phyloP scores from a whole-genome alignment of 345 rosid genomes.

The Luvunga scandens region DNA sequence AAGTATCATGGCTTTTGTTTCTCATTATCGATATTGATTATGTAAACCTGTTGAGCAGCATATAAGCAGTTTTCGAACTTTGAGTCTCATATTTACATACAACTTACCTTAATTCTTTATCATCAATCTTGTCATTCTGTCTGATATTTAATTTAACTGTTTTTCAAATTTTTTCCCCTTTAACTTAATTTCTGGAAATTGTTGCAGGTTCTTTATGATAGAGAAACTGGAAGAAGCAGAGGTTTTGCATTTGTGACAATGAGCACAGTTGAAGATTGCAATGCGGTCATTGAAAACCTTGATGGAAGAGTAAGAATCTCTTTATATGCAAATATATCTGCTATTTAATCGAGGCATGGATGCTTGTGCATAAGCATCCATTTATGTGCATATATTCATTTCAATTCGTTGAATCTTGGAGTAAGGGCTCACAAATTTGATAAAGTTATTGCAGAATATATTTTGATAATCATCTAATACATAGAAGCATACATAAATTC shows the following conservation, averaged over 20 bases:
- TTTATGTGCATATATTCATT: neutral
- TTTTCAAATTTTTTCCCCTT: neutral
- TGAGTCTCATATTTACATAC: no score
- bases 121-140: neutral
- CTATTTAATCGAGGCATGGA: neutral
- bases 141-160: neutral
- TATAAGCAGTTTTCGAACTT: neutral
- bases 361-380: neutral
- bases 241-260: constrained; percentile 93
- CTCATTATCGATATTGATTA: neutral
- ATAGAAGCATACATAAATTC: neutral
- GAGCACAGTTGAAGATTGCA: constrained; percentile 81
- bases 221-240: constrained; percentile 79
- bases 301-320: constrained; percentile 75
- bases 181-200: constrained; percentile 8
- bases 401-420: neutral
- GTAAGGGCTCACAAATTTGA: neutral
- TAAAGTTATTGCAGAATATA: neutral
- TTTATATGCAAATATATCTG: neutral
- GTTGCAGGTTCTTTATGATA: constrained; percentile 70
- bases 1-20: neutral
- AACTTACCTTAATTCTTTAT: neutral
- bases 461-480: neutral
- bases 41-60: neutral
- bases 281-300: constrained; percentile 64